Percentiles rank a stretch among this genome's conserved stretches.
These are phyloP conservation scores for Coniochaeta pulveracea DNA, from an alignment of 2,329 filamentous ascomycete genomes.

Conservation along the genomic window DNA sequence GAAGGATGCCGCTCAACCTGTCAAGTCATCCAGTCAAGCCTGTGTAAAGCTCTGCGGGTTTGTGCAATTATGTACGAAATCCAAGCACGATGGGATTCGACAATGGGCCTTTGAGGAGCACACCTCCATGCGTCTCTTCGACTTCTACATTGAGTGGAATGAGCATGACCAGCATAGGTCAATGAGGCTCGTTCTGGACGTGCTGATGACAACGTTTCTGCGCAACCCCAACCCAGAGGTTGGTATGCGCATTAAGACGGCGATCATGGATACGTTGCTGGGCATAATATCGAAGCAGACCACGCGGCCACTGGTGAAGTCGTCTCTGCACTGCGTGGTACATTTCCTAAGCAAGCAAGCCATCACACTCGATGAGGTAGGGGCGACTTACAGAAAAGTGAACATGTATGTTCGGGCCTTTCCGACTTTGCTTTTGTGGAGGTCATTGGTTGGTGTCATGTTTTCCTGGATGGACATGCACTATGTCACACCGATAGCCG, in stretches of 20 bases:
- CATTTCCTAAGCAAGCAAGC: slow-evolving; percentile 52
- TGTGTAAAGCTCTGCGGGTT: slow-evolving; percentile 52
- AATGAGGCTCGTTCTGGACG: slow-evolving; percentile 50
- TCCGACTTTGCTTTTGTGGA: slow-evolving; percentile 16
- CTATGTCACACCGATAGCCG: slow-evolving; percentile 47
- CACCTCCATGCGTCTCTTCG: slow-evolving; percentile 39
- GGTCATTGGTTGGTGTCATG: slow-evolving; percentile 20
- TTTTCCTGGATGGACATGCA: slow-evolving; percentile 40
- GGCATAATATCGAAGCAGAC: slow-evolving; percentile 49
- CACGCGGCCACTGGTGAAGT: slow-evolving; percentile 55
- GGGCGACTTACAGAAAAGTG: slow-evolving; percentile 26
- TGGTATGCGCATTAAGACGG: slow-evolving; percentile 26
- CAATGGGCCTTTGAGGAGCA: slow-evolving; percentile 39
- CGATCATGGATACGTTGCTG: slow-evolving; percentile 39
- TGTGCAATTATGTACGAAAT: slow-evolving; percentile 46
- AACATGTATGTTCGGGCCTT: slow-evolving; percentile 14
- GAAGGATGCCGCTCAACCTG: slow-evolving; percentile 37
- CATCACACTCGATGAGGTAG: slow-evolving; percentile 34
- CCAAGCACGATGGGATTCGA: slow-evolving; percentile 27
- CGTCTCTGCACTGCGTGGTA: slow-evolving; percentile 55
- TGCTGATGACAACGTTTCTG: slow-evolving; percentile 37
- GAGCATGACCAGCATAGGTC: slow-evolving; percentile 54
- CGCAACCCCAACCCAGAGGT: slow-evolving; percentile 33
- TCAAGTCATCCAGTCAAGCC: slow-evolving; percentile 42
- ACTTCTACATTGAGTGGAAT: slow-evolving; percentile 57